Base-by-base conservation (phyloP, 306 rosid genomes). In the Styphnolobium japonicum region DNA sequence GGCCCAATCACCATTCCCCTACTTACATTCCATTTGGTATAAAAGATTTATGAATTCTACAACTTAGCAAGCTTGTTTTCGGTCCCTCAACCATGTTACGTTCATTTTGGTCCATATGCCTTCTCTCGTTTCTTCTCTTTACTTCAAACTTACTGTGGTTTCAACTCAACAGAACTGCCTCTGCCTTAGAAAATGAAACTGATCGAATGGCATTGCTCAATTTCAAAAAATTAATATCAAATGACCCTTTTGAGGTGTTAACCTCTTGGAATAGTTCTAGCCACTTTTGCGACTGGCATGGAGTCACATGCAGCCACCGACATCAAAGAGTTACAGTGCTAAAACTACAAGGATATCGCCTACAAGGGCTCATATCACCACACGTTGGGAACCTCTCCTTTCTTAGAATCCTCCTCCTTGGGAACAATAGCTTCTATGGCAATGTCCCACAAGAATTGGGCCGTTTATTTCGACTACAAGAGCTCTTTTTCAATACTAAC, bases 331-430 rank as follows among this genome's bases (percentile, higher is more conserved):
- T 76, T 0, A 42, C 18, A 0, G 29, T 27, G 22, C 15, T 85
- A 73, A 2, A 2, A 8, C 61, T 76, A 7, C 1, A 1, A 11
- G 53, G 49, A 3, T 10, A 4, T n/a, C 21, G 5, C 2, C 43
- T 84, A 33, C 8, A 9, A 0, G 82, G 87, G 21, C 4, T 63
- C n/a, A 16, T 71, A 36, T 55, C 88, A n/a, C 85, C 85, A 27
- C 2, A 7, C 23, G 21, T 72, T n/a, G 85, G 85, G 2, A 81
- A 77, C 48, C 69, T 85, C 15, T 37, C 69, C 9, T 81, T 81
- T 61, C 64, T 85, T 0, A 77, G 60, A 25, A 0, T 1, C 34
- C 1, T 85, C 51, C 0, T 7, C 52, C 80, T 84, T 5, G 7
- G 0, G 7, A 19, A 76, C 4, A 80, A 84, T 7, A 51, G 29